A percentile compares a stretch with the other conserved stretches of the same genome.
Evolutionary conservation across 2,329 filamentous ascomycete genomes (phyloP).

Genomic region (Venturia asperata): DNA sequence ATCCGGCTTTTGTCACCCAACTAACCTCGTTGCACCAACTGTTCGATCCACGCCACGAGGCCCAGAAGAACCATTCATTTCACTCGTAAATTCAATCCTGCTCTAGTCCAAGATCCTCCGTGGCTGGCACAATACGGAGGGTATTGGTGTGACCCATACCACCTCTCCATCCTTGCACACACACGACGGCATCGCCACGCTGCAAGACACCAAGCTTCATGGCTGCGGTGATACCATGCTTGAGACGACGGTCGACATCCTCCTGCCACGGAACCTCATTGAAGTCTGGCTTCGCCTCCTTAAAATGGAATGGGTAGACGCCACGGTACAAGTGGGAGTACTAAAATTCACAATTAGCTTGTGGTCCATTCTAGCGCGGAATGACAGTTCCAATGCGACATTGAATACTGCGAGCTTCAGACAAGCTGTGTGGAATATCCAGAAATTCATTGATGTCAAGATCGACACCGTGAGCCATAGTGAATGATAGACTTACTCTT

Average conservation of each 20-base stretch:
- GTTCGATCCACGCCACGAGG: neutral
- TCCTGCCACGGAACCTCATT: conserved; percentile 92
- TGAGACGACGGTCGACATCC: conserved; percentile 94
- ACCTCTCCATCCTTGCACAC: conserved; percentile 86
- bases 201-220: conserved; percentile 71
- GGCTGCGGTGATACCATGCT: conserved; percentile 88
- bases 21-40: neutral
- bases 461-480: neutral
- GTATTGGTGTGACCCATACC: conserved; percentile 92
- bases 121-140: conserved; percentile 45
- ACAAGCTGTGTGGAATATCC: neutral
- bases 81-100: conserved; percentile 26
- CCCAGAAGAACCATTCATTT: neutral
- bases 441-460: neutral
- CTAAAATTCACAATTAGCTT: conserved; percentile 27
- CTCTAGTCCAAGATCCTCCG: conserved; percentile 44
- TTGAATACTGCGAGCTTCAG: neutral
- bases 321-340: conserved; percentile 95
- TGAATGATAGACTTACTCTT: conserved; percentile 43
- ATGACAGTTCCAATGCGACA: neutral
- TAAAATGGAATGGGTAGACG: conserved; percentile 95
- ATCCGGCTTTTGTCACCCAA: neutral
- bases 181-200: conserved; percentile 67
- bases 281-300: conserved; percentile 92
- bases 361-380: no score